Percentiles rank a stretch among this genome's conserved stretches.
Evolutionary conservation across 2,329 filamentous ascomycete species (phyloP).

Genomic region (Botrytis medusae): DNA sequence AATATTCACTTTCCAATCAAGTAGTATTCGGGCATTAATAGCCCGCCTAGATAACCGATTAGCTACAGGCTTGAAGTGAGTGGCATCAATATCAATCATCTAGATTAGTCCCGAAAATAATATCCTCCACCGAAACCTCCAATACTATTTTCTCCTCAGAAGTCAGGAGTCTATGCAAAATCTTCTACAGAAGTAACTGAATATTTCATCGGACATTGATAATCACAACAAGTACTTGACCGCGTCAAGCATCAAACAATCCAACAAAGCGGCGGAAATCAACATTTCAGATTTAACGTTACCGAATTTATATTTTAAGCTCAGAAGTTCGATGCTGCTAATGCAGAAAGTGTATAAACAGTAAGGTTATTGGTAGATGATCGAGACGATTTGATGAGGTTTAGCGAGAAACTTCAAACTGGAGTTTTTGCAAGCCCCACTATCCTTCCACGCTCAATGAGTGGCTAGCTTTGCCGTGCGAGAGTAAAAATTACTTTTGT

Average conservation of each 20-base stretch:
- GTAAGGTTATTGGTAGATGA: neutral
- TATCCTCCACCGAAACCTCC: no score
- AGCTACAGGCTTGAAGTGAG: no score
- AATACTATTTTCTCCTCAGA: rapidly evolving
- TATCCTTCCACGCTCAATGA: neutral
- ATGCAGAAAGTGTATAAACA: neutral
- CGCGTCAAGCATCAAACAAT: neutral
- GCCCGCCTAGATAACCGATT: no score
- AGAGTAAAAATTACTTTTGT: neutral
- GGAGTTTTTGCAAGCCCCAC: neutral
- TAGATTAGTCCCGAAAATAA: neutral
- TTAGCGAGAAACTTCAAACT: neutral
- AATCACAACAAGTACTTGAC: no score
- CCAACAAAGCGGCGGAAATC: neutral
- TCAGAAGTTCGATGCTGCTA: neutral
- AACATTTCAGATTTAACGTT: neutral
- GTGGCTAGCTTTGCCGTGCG: neutral
- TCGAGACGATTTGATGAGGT: neutral
- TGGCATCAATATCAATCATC: neutral
- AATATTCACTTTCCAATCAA: neutral
- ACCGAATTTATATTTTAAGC: no score
- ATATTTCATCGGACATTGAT: no score
- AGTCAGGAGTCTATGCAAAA: rapidly evolving
- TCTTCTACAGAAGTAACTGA: rapidly evolving
- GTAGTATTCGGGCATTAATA: neutral